Base-by-base conservation (phyloP, 1,284 basidiomycete species). In the Coniophora puteana region DNA sequence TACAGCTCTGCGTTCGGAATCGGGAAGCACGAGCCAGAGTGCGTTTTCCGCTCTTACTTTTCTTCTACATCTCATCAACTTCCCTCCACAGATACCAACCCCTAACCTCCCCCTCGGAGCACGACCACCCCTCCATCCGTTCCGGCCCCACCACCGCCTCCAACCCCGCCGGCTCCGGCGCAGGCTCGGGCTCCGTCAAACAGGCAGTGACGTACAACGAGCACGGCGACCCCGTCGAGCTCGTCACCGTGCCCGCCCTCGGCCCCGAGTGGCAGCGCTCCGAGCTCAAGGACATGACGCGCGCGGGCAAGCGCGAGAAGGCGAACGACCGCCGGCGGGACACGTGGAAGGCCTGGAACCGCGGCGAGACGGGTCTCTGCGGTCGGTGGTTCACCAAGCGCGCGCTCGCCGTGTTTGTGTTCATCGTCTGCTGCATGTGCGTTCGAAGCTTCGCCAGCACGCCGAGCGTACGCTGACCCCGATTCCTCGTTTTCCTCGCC, bases 201-300 rank as follows among this genome's bases (percentile, higher is more conserved):
- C 58, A 49, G 67, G 66, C 51, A 52, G 52, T 30, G 68, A 69
- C 33, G 54, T 55, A 5, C 49, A 61, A 30, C 55, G 53, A 37
- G 39, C 59, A 28, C 43, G n/a, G 52, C 12, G 66, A 66, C 11
- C 72, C 74, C 5, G 83, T 90, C 13, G 90, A 93, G 60, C 73
- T 92, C 59, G 83, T 93, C 28, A 93, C 91, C 0, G 88, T 93
- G 0, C 91, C 91, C 4, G 87, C 86, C 4, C 71, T 94, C 2
- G 91, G 91, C 12, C 68, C 91, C 1, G 91, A 94, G 61, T 94
- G 91, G 91, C 73, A 75, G 30, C 80, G 81, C 44, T 69, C 74
- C 22, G 91, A 94, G 61, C 63, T 93, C 57, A 74, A 72, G 35
- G 74, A 76, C 17, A 83, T 89, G 76, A 87, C 83, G 2, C 83